Conservation (phyloP, 257 asterid species). For the Solanum corneliomulleri region DNA sequence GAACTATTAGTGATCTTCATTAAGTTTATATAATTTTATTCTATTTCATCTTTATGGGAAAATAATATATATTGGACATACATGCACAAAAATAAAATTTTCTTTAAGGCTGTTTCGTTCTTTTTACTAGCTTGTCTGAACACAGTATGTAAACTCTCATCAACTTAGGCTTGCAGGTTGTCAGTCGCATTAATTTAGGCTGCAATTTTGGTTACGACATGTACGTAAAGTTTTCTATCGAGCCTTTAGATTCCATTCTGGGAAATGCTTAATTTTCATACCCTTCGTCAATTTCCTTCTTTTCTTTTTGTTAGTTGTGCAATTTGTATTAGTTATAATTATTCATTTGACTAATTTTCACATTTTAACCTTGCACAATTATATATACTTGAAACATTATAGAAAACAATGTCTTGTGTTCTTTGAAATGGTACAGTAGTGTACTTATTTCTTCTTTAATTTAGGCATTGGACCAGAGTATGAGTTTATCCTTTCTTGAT, state of each 20-base stretch:
- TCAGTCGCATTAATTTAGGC: conserved; percentile 86
- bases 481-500: neutral
- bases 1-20: neutral
- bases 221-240: conserved; percentile 27
- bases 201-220: conserved; percentile 74
- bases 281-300: neutral
- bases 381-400: no score
- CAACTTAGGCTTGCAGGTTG: conserved; percentile 43
- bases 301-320: neutral
- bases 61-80: neutral
- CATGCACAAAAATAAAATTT: neutral
- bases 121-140: no score
- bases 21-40: neutral
- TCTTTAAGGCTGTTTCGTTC: no score
- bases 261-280: neutral
- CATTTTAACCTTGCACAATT: no score
- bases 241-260: neutral
- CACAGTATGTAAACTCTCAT: neutral
- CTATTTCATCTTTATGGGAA: neutral
- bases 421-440: neutral
- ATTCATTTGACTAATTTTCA: no score
- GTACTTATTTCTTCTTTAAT: neutral
- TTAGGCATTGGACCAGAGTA: neutral
- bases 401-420: neutral
- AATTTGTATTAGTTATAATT: neutral